Conservation (phyloP, 2,329 filamentous ascomycete genomes). For the Colletotrichum orchidophilum region DNA sequence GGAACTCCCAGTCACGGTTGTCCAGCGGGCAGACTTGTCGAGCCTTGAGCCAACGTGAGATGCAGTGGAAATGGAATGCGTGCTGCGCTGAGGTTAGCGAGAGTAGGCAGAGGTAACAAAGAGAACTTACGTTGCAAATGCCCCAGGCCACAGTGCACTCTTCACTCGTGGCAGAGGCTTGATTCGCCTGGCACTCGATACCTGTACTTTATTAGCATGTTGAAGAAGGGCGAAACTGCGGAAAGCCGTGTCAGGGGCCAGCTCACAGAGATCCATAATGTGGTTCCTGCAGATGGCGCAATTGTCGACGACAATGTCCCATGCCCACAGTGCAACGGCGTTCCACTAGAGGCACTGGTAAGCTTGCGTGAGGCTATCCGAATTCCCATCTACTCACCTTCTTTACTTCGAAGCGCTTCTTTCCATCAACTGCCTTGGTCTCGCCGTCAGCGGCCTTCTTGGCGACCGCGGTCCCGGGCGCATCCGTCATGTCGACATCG, state of each 20-base stretch:
- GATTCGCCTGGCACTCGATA: slow-evolving; percentile 99
- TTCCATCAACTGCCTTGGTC: slow-evolving; percentile 68
- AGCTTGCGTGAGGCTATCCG: slow-evolving; percentile 20
- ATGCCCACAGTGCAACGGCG: slow-evolving; percentile 96
- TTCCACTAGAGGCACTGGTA: slow-evolving; percentile 77
- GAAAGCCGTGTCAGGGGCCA: too few relatives aligned
- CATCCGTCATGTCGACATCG: slow-evolving; percentile 97
- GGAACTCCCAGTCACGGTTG: slow-evolving; percentile 99
- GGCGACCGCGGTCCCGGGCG: slow-evolving; percentile 61
- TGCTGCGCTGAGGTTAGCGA: slow-evolving; percentile 67
- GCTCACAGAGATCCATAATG: slow-evolving; percentile 97
- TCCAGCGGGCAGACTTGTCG: slow-evolving; percentile 97
- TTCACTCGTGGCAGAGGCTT: slow-evolving; percentile 95
- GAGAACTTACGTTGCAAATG: slow-evolving; percentile 90
- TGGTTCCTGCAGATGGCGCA: slow-evolving; percentile 99
- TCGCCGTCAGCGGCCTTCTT: slow-evolving; percentile 64
- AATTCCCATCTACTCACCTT: slow-evolving; percentile 70
- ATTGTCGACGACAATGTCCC: slow-evolving; percentile 99
- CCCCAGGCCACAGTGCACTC: slow-evolving; percentile 99
- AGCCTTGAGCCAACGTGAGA: slow-evolving; percentile 99
- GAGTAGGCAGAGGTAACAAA: background rate
- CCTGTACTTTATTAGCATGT: slow-evolving; percentile 56
- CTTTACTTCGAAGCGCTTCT: slow-evolving; percentile 98
- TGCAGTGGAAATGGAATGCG: slow-evolving; percentile 99
- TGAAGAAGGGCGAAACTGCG: background rate